phyloP scores from a whole-genome alignment of 1,139 yeast genomes.

The Suhomyces maxii region DNA sequence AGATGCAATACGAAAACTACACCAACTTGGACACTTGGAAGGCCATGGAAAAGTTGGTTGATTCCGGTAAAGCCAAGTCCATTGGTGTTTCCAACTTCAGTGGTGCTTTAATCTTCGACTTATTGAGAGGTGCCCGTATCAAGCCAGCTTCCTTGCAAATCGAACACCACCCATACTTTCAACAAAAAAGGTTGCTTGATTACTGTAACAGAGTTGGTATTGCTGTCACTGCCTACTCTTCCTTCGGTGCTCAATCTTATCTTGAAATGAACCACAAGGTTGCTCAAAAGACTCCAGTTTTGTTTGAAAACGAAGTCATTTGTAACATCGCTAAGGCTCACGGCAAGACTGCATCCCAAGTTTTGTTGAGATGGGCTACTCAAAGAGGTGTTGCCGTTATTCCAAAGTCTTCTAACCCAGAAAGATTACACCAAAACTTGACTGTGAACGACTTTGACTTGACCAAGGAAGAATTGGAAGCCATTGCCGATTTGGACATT shows the following conservation, averaged over 20 bases:
- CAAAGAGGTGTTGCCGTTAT: constrained; percentile 71
- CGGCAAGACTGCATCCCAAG: constrained; percentile 58
- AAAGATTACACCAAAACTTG: constrained; percentile 60
- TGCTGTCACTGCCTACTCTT: constrained; percentile 80
- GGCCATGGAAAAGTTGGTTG: constrained; percentile 63
- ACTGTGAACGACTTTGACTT: constrained; percentile 54
- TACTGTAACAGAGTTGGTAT: constrained; percentile 62
- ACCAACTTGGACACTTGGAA: constrained; percentile 79
- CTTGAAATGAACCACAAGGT: constrained; percentile 56
- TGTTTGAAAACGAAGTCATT: constrained; percentile 57
- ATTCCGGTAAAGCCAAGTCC: constrained; percentile 65
- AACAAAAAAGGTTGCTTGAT: constrained; percentile 67
- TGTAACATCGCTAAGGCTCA: constrained; percentile 54
- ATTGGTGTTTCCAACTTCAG: constrained; percentile 85
- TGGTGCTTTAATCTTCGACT: constrained; percentile 69
- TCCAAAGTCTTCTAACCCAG: constrained; percentile 70
- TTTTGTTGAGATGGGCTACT: constrained; percentile 78
- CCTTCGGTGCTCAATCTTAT: constrained; percentile 77
- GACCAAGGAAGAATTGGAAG: constrained; percentile 52
- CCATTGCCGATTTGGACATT: constrained; percentile 58
- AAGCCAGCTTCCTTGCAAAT: constrained; percentile 83
- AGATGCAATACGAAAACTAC: constrained; percentile 62
- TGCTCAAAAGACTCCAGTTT: constrained; percentile 53
- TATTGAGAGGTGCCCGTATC: constrained; percentile 68
- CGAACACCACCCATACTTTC: constrained; percentile 91